Base-by-base conservation (phyloP, 1,139 yeast genomes). In the Hyphopichia wangnamkhiaoensis region DNA sequence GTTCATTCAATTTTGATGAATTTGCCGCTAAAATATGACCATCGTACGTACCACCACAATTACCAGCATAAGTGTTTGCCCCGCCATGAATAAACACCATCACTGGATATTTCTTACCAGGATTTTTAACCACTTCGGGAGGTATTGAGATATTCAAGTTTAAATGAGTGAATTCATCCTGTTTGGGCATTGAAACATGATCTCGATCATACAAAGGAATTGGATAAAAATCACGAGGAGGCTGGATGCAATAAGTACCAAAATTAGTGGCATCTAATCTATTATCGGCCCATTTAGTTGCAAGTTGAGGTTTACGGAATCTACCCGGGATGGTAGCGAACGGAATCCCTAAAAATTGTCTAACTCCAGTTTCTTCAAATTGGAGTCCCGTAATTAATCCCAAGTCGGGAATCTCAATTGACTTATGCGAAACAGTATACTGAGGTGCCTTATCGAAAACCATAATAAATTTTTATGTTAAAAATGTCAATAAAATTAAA, bases 81-180 rank as follows among this genome's bases (percentile, higher is more conserved):
- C 50, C 50, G n/a, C 50, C 50, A 37, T 46, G 50, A 14, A 46
- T 42, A 30, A 46, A 46, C 5, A 46, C 43, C 49, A 46, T 43
- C 17, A 46, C 50, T 3, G 50, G 50, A 37, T 41, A 20, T 28
- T 34, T 33, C 3, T 25, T 20, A 9, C 32, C 35, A 2, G 25
- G 16, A 13, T 19, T 15, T 19, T 12, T n/a, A 12, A 5, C n/a
- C 3, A 21, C n/a, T 5, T 13, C 26, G 5, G 34, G 34, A 3
- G 34, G 34, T 21, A 31, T 6, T 3, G 26, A 20, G 17, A 31
- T 31, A 17, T 31, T 31, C 26, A 31, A 31, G 23, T 31, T 31
- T 19, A 31, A 20, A 7, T 37, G 12, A 10, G 38, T 39, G n/a
- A 34, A 37, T 30, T 42, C 45, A 27, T 37, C 37, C 12, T 24